Percentiles rank a stretch among this genome's conserved stretches.
phyloP scores from a whole-genome alignment of 805 yeast species.

The Scheffersomyces stipitis region DNA sequence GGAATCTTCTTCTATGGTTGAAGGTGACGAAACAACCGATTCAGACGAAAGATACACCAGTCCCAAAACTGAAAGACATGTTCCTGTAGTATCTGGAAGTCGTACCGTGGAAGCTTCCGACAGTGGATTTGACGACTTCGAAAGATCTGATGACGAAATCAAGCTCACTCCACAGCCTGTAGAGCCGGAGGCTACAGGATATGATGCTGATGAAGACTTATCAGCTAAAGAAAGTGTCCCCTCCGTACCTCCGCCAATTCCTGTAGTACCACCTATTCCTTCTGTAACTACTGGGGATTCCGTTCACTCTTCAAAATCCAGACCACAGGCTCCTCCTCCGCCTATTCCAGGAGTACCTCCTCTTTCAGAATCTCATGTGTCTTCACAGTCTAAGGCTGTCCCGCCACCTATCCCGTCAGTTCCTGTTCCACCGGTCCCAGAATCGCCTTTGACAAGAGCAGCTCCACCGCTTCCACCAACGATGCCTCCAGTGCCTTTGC shows the following conservation, averaged over 20 bases:
- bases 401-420: slow-evolving; percentile 14
- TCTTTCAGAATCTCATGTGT: slow-evolving; percentile 15
- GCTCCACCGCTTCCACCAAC: slow-evolving; percentile 10
- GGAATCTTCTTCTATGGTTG: slow-evolving; percentile 15
- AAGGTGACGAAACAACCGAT: slow-evolving; percentile 23
- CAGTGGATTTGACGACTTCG: slow-evolving; percentile 9
- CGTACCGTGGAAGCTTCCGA: slow-evolving; percentile 12
- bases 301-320: not conserved
- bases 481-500: slow-evolving; percentile 9
- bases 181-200: slow-evolving; percentile 50
- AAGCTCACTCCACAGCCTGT: slow-evolving; percentile 10
- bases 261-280: slow-evolving; percentile 19
- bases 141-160: slow-evolving; percentile 10
- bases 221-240: slow-evolving; percentile 25
- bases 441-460: slow-evolving; percentile 1
- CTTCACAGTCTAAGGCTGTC: slow-evolving; percentile 5
- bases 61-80: too few species aligned
- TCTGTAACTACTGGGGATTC: slow-evolving; percentile 7
- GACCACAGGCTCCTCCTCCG: slow-evolving; percentile 8
- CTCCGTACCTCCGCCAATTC: slow-evolving; percentile 13
- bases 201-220: slow-evolving; percentile 65
- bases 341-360: slow-evolving; percentile 7
- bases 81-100: too few species aligned
- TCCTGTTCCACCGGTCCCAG: slow-evolving; percentile 5
- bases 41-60: slow-evolving; percentile 13